A percentile compares a stretch with the other conserved stretches of the same genome.
Evolutionary conservation across 257 asterid genomes (phyloP).

Genomic region (Parsonsia alboflavescens): DNA sequence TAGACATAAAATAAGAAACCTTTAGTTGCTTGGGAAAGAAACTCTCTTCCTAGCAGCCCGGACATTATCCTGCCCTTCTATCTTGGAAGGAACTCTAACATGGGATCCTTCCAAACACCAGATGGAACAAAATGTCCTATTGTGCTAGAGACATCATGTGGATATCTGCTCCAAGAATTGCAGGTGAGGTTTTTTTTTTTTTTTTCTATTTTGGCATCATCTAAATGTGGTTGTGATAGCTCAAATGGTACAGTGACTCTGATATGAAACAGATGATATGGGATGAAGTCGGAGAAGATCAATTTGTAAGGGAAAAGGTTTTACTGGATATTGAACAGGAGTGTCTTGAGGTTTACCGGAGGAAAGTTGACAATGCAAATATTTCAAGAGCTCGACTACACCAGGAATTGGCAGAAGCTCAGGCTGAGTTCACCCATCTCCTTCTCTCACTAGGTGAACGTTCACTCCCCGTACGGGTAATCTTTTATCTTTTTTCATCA

Average conservation of each 20-base stretch:
- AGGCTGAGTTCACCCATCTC: conserved; percentile 88
- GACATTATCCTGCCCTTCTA: conserved; percentile 8
- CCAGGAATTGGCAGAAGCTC: conserved; percentile 89
- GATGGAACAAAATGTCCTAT: conserved; percentile 55
- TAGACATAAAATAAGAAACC: conserved; percentile 24
- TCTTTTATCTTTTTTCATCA: neutral
- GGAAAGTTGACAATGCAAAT: conserved; percentile 88
- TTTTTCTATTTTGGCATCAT: conserved; percentile 1
- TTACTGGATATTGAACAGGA: conserved; percentile 80
- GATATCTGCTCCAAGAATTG: conserved; percentile 82
- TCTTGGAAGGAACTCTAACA: conserved; percentile 22
- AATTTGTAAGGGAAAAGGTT: conserved; percentile 69
- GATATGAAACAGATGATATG: conserved; percentile 68
- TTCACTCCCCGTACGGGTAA: conserved; percentile 88
- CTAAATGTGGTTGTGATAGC: neutral
- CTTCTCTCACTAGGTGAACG: conserved; percentile 91
- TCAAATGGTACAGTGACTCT: neutral
- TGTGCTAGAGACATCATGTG: conserved; percentile 77
- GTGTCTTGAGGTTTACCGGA: conserved; percentile 83
- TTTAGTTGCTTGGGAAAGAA: conserved; percentile 22
- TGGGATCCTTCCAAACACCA: conserved; percentile 62
- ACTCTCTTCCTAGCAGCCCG: conserved; percentile 12
- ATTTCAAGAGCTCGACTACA: conserved; percentile 79
- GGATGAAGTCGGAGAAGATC: conserved; percentile 94
- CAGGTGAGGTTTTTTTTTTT: conserved; percentile 61